Evolutionary conservation across 345 rosid genomes (phyloP).

Genomic region (Brassica nigra): DNA sequence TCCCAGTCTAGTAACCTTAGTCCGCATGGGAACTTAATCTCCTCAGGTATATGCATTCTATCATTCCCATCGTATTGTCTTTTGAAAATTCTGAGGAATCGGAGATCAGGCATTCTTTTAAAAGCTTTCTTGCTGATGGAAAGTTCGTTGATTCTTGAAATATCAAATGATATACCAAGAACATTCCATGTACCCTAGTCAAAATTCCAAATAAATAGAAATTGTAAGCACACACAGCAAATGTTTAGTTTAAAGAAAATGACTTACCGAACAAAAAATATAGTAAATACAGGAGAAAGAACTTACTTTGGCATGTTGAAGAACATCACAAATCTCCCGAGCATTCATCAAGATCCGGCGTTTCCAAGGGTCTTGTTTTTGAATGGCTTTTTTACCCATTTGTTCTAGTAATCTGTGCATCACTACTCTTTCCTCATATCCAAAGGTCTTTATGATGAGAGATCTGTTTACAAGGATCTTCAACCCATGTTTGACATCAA

Average conservation of each 20-base stretch:
- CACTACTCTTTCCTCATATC: neutral
- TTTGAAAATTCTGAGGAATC: conserved; percentile 23
- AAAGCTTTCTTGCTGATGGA: conserved; percentile 5
- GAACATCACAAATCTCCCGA: neutral
- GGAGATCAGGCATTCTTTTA: conserved; percentile 27
- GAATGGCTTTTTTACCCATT: neutral
- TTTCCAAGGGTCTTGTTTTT: neutral
- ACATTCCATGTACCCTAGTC: neutral
- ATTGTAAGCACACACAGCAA: neutral
- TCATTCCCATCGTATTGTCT: neutral
- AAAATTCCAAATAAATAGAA: neutral
- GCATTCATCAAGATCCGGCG: neutral
- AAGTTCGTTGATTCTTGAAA: neutral
- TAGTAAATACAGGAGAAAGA: neutral
- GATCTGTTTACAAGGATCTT: neutral
- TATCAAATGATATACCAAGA: neutral
- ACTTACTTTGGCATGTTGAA: neutral
- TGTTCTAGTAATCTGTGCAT: neutral
- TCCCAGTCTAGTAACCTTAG: conserved; percentile 30
- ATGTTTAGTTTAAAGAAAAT: neutral
- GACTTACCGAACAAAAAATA: neutral
- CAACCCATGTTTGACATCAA: neutral
- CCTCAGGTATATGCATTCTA: neutral
- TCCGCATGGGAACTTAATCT: neutral
- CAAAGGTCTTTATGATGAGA: neutral